These are phyloP conservation scores for Trebouxia gelatinosa DNA, from an alignment of 163 green algal species.

Conservation along the genomic window DNA sequence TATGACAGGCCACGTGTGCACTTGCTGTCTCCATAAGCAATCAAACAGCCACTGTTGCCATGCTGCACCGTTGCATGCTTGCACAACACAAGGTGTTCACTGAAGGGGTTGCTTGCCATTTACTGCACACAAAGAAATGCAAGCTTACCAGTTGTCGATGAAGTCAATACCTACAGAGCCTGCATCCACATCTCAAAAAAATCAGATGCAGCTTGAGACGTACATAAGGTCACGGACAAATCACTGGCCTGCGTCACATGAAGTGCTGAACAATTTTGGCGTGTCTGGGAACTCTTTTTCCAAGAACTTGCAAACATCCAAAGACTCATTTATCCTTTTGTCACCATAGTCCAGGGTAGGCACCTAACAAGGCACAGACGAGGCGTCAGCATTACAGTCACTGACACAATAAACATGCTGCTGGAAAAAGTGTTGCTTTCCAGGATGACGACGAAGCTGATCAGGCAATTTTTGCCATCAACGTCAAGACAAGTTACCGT, in stretches of 20 bases:
- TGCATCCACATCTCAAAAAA: neutral
- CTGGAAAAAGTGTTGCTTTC: too few species aligned
- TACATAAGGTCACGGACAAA: neutral
- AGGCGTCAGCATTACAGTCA: neutral
- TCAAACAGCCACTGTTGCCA: neutral
- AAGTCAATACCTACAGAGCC: neutral
- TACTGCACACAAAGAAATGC: neutral
- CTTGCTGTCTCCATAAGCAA: neutral
- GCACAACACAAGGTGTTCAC: neutral
- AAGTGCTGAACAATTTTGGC: conserved; percentile 10
- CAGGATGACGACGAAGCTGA: too few species aligned
- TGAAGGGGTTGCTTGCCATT: neutral
- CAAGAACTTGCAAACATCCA: conserved; percentile 11
- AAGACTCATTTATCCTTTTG: conserved; percentile 2
- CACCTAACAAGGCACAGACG: neutral
- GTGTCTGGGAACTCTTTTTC: conserved; percentile 5
- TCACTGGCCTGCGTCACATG: neutral
- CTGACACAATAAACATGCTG: neutral
- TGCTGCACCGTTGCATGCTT: neutral
- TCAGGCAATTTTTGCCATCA: too few species aligned
- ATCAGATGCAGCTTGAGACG: neutral
- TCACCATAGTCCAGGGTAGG: conserved; percentile 6
- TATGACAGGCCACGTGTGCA: neutral
- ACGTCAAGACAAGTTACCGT: neutral
- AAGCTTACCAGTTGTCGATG: neutral